phyloP scores from a whole-genome alignment of 805 yeast genomes.

The Yarrowia sp. region DNA sequence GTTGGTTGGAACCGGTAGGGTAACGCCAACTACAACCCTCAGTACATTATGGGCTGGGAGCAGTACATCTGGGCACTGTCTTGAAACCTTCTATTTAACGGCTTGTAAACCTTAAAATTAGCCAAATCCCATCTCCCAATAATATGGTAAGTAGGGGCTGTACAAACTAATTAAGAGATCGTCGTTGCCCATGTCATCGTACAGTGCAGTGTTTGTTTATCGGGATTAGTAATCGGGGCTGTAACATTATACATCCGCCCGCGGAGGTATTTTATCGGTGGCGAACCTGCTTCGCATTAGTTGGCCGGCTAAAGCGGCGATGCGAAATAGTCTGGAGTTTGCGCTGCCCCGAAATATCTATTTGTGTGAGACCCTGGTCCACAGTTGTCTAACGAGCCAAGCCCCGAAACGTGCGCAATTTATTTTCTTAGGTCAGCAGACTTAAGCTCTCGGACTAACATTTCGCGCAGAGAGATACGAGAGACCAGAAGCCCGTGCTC shows the following conservation, averaged over 20 bases:
- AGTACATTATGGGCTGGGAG: constrained; percentile 1
- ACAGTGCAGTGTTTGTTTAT: background rate
- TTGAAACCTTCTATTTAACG: background rate
- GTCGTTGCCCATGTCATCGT: background rate
- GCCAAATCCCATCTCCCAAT: too few species aligned
- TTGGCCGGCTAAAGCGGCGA: too few species aligned
- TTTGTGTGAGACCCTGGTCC: too few species aligned
- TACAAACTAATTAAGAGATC: too few species aligned
- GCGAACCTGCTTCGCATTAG: too few species aligned
- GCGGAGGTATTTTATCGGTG: background rate
- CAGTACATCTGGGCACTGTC: background rate
- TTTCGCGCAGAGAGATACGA: constrained; percentile 14
- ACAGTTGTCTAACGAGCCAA: too few species aligned
- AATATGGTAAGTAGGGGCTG: too few species aligned
- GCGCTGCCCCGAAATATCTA: too few species aligned
- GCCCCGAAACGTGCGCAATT: constrained; percentile 8
- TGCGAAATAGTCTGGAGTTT: too few species aligned
- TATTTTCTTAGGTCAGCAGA: background rate
- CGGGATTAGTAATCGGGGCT: background rate
- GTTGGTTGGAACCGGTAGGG: background rate
- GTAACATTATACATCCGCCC: too few species aligned
- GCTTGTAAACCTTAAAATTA: background rate
- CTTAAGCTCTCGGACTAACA: constrained; percentile 16
- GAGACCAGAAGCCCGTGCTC: background rate
- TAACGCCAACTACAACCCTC: background rate